Evolutionary conservation across 345 rosid genomes (phyloP).

Genomic region (Theobroma cacao): DNA sequence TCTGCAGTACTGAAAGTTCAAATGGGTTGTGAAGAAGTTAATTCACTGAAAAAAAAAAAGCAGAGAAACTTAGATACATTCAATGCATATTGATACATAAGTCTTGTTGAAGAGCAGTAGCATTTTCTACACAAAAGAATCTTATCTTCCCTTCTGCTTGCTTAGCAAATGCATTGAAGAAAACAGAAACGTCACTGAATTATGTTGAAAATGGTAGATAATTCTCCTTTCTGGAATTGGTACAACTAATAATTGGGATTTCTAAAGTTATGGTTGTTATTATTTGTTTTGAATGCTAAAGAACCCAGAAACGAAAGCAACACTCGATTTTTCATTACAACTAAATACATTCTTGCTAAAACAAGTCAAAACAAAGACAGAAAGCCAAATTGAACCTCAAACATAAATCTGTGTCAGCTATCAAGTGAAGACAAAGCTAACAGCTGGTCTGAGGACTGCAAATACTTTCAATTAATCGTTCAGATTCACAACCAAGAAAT

Average conservation of each 20-base stretch:
- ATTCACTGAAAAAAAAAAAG: not conserved
- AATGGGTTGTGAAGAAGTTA: not conserved
- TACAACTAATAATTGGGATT: not conserved
- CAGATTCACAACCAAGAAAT: not conserved
- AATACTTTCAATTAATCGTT: not conserved
- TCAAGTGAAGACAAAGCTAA: not conserved
- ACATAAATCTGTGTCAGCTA: not conserved
- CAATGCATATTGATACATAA: not conserved
- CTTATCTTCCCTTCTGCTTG: not conserved
- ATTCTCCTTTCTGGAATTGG: not conserved
- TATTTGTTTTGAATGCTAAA: not conserved
- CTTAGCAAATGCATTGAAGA: not conserved
- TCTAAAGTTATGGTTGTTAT: not conserved
- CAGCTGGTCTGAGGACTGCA: not conserved
- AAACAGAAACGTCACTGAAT: not conserved
- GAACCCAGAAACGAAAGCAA: not conserved
- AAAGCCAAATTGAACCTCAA: not conserved
- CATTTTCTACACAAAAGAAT: not conserved
- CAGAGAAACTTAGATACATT: not conserved
- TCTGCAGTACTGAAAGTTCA: constrained; percentile 74
- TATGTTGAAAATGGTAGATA: not conserved
- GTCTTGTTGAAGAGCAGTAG: not conserved
- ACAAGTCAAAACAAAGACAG: not conserved
- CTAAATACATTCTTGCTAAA: not conserved
- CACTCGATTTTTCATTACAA: not conserved